Base-by-base conservation (phyloP, 768 basidiomycete species). In the Chalciporus sphaerocephalus region DNA sequence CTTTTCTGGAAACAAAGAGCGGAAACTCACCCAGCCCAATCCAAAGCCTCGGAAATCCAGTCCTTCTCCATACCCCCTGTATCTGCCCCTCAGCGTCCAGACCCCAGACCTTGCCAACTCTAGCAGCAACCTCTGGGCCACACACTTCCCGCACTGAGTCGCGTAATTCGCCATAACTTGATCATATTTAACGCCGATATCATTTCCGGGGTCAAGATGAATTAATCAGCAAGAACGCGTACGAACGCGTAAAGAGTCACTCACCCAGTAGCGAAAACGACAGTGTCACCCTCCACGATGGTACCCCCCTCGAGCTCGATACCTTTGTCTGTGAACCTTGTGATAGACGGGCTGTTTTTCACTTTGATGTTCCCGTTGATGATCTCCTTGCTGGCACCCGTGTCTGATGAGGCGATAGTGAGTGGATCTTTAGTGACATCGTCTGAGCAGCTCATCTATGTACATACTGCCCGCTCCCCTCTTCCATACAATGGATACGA, bases 61-160 rank as follows among this genome's bases (percentile, higher is more conserved):
- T 65, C 35, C 56, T 56, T 47, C 59, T 65, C 62, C 60, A 67
- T 12, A 56, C 57, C 0, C 76, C 76, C 16, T 73, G 66, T 20
- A 81, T 54, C 57, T 87, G 83, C 2, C 83, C 81, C 64, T 90
- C 81, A 30, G 68, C 63, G 58, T 84, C 74, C 45, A 87, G 54
- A 28, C 85, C 79, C 86, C 84, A 80, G 12, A 85, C 61, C n/a
- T 72, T 69, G 43, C 74, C 71, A 47, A 82, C 66, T 57, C 70
- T 67, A 30, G 67, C 51, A 1, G 65, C 70, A 8, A 78, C 58
- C 17, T 74, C 70, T 3, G 72, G 62, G 0, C 76, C 80, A 42
- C 77, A 74, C 5, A 84, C 60, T 16, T 64, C 56, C 42, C 59
- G 59, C 23, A 79, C 55, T 5, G 70, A 64, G 13, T 62, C 59